Base-by-base conservation (phyloP, 192 early-diverging fungal species). In the Oehlia diaphana region DNA sequence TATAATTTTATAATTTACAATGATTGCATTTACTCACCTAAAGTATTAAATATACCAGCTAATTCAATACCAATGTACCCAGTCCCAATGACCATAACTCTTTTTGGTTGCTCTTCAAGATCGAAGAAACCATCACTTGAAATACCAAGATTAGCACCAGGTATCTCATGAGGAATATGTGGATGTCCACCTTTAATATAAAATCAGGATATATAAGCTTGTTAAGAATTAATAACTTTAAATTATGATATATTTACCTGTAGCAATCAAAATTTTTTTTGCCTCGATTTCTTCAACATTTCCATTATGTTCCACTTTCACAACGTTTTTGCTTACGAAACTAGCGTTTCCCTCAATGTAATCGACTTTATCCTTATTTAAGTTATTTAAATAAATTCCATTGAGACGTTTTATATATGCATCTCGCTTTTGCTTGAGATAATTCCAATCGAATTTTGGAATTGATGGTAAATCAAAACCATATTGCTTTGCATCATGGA, bases 1-100 rank as follows among this genome's bases (percentile, higher is more conserved):
- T 31, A 31, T 31, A 31, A 31, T 31, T 31, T 31, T 31, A 62
- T 35, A 44, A 39, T 4, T 10, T 28, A 42, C n/a, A 63, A 21
- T 42, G 8, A 42, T 19, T 16, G 10, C 12, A 64, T 23, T 50
- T 2, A 21, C 72, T 63, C 82, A 67, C 98, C 98, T n/a, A 98
- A 88, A 49, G 92, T 86, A 74, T 93, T 84, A 86, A 98, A 96
- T 77, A 99, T 94, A 47, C 96, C 96, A 9, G 96, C 97, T 12
- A 99, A 86, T 82, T 99, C 98, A 68, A 99, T 86, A 77, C 95
- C 98, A 85, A 99, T 99, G 83, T 99, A 99, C 3, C 97, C 96
- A 10, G 95, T 94, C 35, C 95, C 95, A 31, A 94, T 91, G 31
- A 96, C 92, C 50, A 92, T 89, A n/a, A 97, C 94, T 83, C 92